Evolutionary conservation across 1,284 basidiomycete species (phyloP).

Genomic region (Cerrena zonata): DNA sequence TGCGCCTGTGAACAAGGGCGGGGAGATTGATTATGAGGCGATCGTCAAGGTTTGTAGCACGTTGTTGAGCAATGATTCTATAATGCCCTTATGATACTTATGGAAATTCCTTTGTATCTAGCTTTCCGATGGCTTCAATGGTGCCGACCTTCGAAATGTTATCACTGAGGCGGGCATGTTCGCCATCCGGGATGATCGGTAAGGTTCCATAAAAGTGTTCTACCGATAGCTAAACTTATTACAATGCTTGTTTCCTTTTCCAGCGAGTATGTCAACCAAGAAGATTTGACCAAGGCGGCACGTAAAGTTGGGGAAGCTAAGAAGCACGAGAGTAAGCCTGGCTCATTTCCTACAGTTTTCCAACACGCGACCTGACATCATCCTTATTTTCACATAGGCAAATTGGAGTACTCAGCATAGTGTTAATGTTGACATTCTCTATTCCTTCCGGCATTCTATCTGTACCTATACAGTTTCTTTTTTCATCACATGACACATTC

Average conservation of each 20-base stretch:
- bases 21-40: conserved; percentile 93
- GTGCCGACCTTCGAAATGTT: conserved; percentile 93
- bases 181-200: conserved; percentile 93
- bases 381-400: conserved; percentile 34
- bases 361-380: conserved; percentile 9
- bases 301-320: conserved; percentile 93
- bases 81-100: not conserved
- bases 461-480: not conserved
- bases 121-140: conserved; percentile 90
- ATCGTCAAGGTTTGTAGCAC: conserved; percentile 76
- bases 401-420: conserved; percentile 54
- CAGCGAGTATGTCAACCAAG: conserved; percentile 87
- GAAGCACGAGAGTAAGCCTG: conserved; percentile 83
- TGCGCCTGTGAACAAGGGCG: conserved; percentile 88
- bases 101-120: conserved; percentile 21
- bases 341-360: not conserved
- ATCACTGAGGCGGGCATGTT: conserved; percentile 99
- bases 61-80: not conserved
- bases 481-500: not conserved
- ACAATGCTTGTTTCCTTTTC: conserved; percentile 12
- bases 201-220: conserved; percentile 18
- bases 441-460: not conserved
- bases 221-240: not conserved
- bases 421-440: not conserved
- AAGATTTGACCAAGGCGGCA: conserved; percentile 96